Base-by-base conservation (phyloP, 2,329 filamentous ascomycete genomes). In the Cercospora nicotianae region DNA sequence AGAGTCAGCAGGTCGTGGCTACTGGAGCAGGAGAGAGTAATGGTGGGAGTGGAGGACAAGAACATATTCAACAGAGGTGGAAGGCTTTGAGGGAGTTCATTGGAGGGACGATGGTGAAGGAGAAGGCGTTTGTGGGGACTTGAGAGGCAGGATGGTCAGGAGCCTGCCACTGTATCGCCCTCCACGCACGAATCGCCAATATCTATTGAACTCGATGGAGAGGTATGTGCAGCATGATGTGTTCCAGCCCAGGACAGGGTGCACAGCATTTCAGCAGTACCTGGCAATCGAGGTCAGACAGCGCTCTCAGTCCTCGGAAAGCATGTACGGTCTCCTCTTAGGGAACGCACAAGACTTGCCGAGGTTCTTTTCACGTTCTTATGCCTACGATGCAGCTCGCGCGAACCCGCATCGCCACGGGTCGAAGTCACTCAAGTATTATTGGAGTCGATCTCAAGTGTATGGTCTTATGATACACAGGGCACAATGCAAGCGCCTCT, bases 101-200 rank as follows among this genome's bases (percentile, higher is more conserved):
- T 62, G 90, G 91, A 1, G 86, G 89, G 51, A 97, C 92, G 0
- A 92, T 97, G 89, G 92, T 97, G 81, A 91, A 92, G 79, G 94
- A 94, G 74, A 88, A 90, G 13, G 91, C 90, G 3, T 96, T 96
- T 61, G 70, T 64, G 62, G 71, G 68, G 60, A 61, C 57, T 10
- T 74, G 72, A 74, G 12, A 7, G 30, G 20, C 12, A 10, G 53
- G 26, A 2, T 30, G 51, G 3, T 9, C n/a, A 45, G 3, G 3
- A 45, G 18, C n/a, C n/a, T 4, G 3, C 20, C 18, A 4, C 16
- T 9, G 42, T 8, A 3, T 20, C 42, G 16, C 10, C 31, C 3
- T 2, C 31, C 3, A 33, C 31, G 33, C 16, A 36, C 4, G 33
- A 13, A 16, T 12, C 10, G 10, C 10, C 3, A 12, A 4, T 10